Evolutionary conservation across 1,284 basidiomycete genomes (phyloP).

Genomic region (Cryptococcus floricola): DNA sequence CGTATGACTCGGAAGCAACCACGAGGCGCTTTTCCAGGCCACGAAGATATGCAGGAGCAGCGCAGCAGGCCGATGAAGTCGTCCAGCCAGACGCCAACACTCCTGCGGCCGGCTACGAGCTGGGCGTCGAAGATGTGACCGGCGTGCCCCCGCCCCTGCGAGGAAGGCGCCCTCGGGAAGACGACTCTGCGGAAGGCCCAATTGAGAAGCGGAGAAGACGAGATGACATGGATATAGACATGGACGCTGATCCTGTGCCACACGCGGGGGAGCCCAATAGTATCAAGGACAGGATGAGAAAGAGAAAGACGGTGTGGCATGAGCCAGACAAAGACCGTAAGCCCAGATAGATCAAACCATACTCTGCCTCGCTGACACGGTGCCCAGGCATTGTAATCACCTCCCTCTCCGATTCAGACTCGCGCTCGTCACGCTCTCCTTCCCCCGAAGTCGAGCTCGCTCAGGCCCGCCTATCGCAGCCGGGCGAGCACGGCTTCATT

Average conservation of each 20-base stretch:
- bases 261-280: conserved; percentile 6
- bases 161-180: conserved; percentile 9
- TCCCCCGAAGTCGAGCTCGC: conserved; percentile 16
- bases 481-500: conserved; percentile 42
- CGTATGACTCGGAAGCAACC: conserved; percentile 30
- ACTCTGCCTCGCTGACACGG: conserved; percentile 1
- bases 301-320: conserved; percentile 31
- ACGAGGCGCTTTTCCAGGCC: conserved; percentile 8
- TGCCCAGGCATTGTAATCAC: conserved; percentile 40
- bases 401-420: conserved; percentile 28
- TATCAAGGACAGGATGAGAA: not conserved
- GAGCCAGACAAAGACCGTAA: conserved; percentile 44
- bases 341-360: not conserved
- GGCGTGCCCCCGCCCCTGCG: not conserved
- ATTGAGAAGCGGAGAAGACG: conserved; percentile 2
- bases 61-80: conserved; percentile 27
- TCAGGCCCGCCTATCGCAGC: conserved; percentile 30
- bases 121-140: conserved; percentile 22
- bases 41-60: conserved; percentile 6
- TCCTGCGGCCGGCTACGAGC: not conserved
- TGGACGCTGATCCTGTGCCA: conserved; percentile 9
- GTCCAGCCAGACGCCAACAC: conserved; percentile 20
- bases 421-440: conserved; percentile 21
- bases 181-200: conserved; percentile 1
- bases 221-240: conserved; percentile 28